Conservation (phyloP, 192 early-diverging fungal genomes). For the Helicostylum pulchrum region DNA sequence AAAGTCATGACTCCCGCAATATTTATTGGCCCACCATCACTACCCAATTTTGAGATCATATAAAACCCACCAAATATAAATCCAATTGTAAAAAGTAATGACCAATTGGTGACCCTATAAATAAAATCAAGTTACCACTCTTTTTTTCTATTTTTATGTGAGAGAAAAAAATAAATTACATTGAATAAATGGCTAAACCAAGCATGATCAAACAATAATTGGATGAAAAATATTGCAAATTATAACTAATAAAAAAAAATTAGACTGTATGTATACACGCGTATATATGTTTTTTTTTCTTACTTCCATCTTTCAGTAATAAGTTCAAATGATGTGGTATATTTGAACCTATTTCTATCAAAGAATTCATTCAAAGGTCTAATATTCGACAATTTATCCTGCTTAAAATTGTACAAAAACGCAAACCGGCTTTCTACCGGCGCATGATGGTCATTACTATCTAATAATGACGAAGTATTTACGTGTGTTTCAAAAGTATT, state of each 20-base stretch:
- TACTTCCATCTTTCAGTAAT: constrained; percentile 38
- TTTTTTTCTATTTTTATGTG: neutral
- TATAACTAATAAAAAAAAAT: constrained; percentile 42
- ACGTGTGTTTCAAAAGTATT: too few relatives aligned
- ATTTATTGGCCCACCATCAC: constrained; percentile 34
- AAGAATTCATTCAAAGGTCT: constrained; percentile 53
- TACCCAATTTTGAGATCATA: constrained; percentile 37
- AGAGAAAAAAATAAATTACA: constrained; percentile 36
- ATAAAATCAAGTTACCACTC: neutral
- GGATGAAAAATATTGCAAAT: constrained; percentile 57
- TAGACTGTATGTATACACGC: too few relatives aligned
- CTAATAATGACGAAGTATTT: too few relatives aligned
- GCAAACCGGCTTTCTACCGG: constrained; percentile 27
- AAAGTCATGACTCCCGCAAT: constrained; percentile 33
- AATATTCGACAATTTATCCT: constrained; percentile 49
- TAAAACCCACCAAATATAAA: constrained; percentile 48
- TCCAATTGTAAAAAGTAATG: constrained; percentile 45
- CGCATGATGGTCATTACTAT: too few relatives aligned
- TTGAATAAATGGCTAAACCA: constrained; percentile 49
- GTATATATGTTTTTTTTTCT: neutral
- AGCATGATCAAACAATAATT: constrained; percentile 60
- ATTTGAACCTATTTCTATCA: constrained; percentile 51
- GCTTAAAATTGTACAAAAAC: constrained; percentile 43
- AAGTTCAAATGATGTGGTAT: constrained; percentile 36
- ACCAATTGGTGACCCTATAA: constrained; percentile 49